These are phyloP conservation scores for Ustilago lituana DNA, from an alignment of 1,284 basidiomycete species.

Conservation along the genomic window DNA sequence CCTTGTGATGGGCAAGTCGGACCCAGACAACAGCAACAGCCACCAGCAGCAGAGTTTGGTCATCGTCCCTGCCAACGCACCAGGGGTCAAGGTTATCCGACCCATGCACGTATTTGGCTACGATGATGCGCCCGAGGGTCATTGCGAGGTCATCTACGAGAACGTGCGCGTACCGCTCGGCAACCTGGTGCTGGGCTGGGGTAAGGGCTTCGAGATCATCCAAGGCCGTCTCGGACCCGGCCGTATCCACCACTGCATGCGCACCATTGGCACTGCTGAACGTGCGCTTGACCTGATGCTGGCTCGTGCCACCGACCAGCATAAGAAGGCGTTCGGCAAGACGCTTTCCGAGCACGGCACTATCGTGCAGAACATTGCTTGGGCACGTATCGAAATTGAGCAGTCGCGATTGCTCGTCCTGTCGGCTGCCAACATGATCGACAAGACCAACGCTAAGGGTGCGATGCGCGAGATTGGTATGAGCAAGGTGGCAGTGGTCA, in stretches of 20 bases:
- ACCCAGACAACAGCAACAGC: slow-evolving; percentile 76
- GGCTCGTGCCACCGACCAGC: slow-evolving; percentile 87
- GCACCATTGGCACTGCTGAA: slow-evolving; percentile 88
- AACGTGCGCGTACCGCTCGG: slow-evolving; percentile 86
- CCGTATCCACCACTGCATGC: slow-evolving; percentile 93
- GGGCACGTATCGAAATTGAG: slow-evolving; percentile 92
- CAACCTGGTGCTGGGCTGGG: slow-evolving; percentile 91
- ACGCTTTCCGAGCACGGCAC: slow-evolving; percentile 91
- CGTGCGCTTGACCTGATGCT: slow-evolving; percentile 87
- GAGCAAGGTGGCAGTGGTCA: slow-evolving; percentile 87
- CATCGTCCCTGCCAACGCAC: slow-evolving; percentile 85
- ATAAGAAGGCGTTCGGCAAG: slow-evolving; percentile 92
- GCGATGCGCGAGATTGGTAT: slow-evolving; percentile 97
- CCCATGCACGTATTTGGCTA: slow-evolving; percentile 79
- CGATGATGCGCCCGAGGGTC: slow-evolving; percentile 73
- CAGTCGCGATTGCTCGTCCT: slow-evolving; percentile 84
- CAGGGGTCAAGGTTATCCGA: slow-evolving; percentile 87
- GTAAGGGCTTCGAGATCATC: slow-evolving; percentile 94
- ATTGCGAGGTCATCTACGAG: slow-evolving; percentile 93
- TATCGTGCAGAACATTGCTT: slow-evolving; percentile 87
- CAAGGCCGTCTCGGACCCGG: slow-evolving; percentile 97
- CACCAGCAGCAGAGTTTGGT: slow-evolving; percentile 93
- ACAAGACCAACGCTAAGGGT: slow-evolving; percentile 87
- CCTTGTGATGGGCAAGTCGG: slow-evolving; percentile 91
- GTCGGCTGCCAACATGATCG: slow-evolving; percentile 93